phyloP scores from a whole-genome alignment of 164 flowering plant species.

The Brasenia schreberi region DNA sequence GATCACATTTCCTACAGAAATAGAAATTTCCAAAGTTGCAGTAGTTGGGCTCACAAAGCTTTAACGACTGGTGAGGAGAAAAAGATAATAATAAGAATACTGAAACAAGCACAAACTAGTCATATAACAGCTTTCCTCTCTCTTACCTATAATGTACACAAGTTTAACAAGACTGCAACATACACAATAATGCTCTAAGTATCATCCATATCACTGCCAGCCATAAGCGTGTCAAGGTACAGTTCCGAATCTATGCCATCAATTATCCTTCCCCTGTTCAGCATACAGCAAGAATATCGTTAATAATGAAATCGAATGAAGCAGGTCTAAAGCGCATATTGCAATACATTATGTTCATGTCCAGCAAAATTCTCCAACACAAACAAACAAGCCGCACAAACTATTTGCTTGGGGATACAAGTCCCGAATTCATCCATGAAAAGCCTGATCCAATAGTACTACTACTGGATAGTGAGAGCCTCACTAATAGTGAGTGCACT shows the following conservation, averaged over 20 bases:
- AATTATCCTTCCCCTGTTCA: constrained; percentile 44
- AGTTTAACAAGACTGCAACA: not conserved
- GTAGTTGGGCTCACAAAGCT: not conserved
- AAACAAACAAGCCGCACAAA: not conserved
- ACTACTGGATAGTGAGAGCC: no score
- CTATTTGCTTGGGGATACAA: no score
- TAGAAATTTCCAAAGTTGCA: not conserved
- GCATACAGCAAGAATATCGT: not conserved
- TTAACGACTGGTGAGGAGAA: no score
- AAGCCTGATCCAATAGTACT: no score
- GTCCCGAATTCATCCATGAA: no score
- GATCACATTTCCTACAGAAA: not conserved
- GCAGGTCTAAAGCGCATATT: no score
- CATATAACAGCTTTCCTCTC: not conserved
- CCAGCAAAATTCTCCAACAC: no score
- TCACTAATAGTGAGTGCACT: no score
- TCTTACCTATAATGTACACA: not conserved
- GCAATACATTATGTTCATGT: no score
- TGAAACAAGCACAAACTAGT: not conserved
- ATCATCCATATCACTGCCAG: constrained; percentile 47
- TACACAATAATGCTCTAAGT: constrained; percentile 9
- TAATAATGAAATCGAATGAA: no score
- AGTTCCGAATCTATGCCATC: constrained; percentile 46
- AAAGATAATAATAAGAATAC: not conserved
- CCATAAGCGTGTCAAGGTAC: constrained; percentile 31